These are phyloP conservation scores for Myriosclerotinia scirpicola DNA, from an alignment of 2,329 filamentous ascomycete genomes.

Conservation along the genomic window DNA sequence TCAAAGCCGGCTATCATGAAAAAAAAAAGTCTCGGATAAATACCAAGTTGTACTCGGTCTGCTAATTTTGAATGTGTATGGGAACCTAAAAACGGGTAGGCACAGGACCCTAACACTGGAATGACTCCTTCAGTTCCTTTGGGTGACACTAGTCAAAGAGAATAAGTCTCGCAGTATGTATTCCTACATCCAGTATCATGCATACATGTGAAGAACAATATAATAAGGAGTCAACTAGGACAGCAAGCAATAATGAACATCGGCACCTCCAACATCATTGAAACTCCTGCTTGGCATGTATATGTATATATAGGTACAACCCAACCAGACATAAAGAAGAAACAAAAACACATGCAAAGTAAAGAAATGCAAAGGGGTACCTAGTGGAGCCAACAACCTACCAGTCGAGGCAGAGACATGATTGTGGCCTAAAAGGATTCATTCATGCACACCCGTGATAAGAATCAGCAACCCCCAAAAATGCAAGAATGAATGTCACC, in stretches of 20 bases:
- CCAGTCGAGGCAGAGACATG: neutral
- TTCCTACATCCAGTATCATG: neutral
- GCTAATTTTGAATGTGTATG: neutral
- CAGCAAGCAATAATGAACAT: slow-evolving; percentile 1
- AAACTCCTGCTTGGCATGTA: neutral
- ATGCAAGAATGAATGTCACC: slow-evolving; percentile 3
- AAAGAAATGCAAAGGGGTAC: slow-evolving; percentile 7
- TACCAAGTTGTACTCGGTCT: slow-evolving; percentile 19
- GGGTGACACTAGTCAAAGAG: slow-evolving; percentile 17
- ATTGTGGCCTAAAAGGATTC: neutral
- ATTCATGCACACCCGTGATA: slow-evolving; percentile 8
- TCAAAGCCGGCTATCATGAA: slow-evolving; percentile 9
- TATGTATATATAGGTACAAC: neutral
- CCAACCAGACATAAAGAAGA: neutral
- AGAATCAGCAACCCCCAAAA: neutral
- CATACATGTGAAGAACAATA: neutral
- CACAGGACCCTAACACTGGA: slow-evolving; percentile 7
- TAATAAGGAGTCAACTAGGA: neutral
- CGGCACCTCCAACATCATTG: neutral
- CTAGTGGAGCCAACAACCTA: slow-evolving; percentile 11
- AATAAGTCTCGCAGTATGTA: neutral
- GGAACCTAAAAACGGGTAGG: slow-evolving; percentile 19
- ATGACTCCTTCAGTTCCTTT: neutral
- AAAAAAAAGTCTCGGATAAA: slow-evolving; percentile 22
- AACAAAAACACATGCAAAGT: neutral